A percentile compares a stretch with the other conserved stretches of the same genome.
Conservation (phyloP, 805 yeast genomes). For the Hyphopichia homilentoma region DNA sequence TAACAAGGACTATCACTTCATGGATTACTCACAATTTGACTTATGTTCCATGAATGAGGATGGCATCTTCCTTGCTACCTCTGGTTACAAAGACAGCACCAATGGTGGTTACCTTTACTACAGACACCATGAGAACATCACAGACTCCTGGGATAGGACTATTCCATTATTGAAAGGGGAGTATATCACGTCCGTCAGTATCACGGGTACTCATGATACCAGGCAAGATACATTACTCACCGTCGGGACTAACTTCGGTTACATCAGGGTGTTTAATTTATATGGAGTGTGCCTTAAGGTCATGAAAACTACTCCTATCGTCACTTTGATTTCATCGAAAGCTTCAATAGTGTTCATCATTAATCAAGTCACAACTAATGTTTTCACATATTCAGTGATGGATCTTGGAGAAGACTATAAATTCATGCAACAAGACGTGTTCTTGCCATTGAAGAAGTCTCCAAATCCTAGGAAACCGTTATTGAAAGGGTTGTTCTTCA, state of each 20-base stretch:
- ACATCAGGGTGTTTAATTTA: conserved; percentile 63
- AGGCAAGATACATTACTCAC: conserved; percentile 45
- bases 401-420: conserved; percentile 41
- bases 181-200: conserved; percentile 61
- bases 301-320: conserved; percentile 68
- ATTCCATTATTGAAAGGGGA: conserved; percentile 56
- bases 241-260: conserved; percentile 75
- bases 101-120: conserved; percentile 48
- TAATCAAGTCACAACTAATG: conserved; percentile 32
- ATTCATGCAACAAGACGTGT: conserved; percentile 36
- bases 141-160: conserved; percentile 67
- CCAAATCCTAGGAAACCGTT: conserved; percentile 27
- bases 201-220: conserved; percentile 30
- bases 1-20: conserved; percentile 81
- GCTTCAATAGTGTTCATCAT: conserved; percentile 52
- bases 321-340: conserved; percentile 63
- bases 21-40: conserved; percentile 68
- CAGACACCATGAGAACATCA: conserved; percentile 63
- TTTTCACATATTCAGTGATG: conserved; percentile 45
- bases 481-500: conserved; percentile 75
- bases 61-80: conserved; percentile 58
- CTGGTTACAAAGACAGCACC: conserved; percentile 21
- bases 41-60: conserved; percentile 66
- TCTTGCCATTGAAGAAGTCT: conserved; percentile 29
- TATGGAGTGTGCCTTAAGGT: conserved; percentile 71